Evolutionary conservation across 208 protist genomes (phyloP), one percentile per base, ranked within the genome.

Genomic region (Leishmania mexicana): DNA sequence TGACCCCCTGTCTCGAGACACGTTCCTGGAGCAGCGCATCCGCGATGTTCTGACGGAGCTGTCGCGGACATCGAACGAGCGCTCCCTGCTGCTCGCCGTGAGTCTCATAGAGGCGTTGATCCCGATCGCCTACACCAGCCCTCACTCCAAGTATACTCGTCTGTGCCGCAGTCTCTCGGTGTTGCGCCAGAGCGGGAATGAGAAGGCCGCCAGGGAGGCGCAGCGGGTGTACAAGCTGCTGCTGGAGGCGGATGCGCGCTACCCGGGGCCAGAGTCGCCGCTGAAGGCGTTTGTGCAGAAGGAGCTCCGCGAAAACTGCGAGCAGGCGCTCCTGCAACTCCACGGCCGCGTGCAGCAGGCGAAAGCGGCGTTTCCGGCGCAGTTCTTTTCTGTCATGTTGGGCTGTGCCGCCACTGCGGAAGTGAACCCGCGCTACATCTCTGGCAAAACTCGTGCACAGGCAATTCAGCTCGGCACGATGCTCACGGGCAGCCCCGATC

Each of bases 261-360:
- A 77, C 70, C 54, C 71, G 58, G 77, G 73, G 1, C 83, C 84
- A 3, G 92, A 96, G 42, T 77, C 89, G 10, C 95, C 95, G 31
- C 87, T 98, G 21, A 96, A 96, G 76, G 85, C 76, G 19, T 97
- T 97, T 80, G 89, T 98, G 35, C 86, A 88, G 35, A 98, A 97
- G 81, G 93, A 98, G 79, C 86, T 98, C 10, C 89, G 90, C 53
- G 94, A 98, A 75, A 93, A 85, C 70, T 96, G 93, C 79, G 93
- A 97, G 80, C 81, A 96, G 49, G 92, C 94, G 15, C 85, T 95
- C 21, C 84, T 96, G 80, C 94, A 96, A 80, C 88, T 97, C 8
- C 90, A 97, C 83, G 93, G 92, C 13, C 90, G 92, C 40, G 81
- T 89, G 19, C 92, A 95, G 81, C 79, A 86, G 53, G 71, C 75